phyloP scores from a whole-genome alignment of 352 stramenopile genomes.

The Ophiocytium majus region DNA sequence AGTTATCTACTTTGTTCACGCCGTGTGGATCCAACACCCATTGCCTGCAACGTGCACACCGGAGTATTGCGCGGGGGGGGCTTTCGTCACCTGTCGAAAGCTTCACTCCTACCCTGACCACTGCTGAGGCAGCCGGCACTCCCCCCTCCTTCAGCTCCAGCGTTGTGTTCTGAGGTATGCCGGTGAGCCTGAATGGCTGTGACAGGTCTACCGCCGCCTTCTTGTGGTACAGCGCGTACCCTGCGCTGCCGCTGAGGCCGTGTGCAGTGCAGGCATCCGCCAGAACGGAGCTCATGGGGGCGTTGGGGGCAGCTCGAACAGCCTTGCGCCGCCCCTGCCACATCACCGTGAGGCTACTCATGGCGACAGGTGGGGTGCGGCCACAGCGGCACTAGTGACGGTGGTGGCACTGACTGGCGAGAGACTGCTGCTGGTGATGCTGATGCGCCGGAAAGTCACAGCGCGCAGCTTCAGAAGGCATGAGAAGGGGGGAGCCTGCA shows the following conservation, averaged over 20 bases:
- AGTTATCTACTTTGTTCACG: too few species aligned
- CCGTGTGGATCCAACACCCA: too few species aligned
- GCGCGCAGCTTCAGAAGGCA: too few species aligned
- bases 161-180: conserved; percentile 52
- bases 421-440: too few species aligned
- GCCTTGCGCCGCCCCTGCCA: background rate
- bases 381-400: too few species aligned
- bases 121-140: background rate
- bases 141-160: conserved; percentile 34
- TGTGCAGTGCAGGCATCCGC: background rate
- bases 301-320: background rate
- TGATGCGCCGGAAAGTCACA: too few species aligned
- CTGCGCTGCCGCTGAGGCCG: background rate
- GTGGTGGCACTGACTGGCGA: too few species aligned
- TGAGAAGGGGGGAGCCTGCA: too few species aligned
- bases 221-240: conserved; percentile 39
- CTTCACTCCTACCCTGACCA: background rate
- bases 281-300: background rate
- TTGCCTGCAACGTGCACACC: too few species aligned
- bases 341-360: background rate
- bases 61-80: too few species aligned
- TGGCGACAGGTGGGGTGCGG: too few species aligned
- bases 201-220: conserved; percentile 37
- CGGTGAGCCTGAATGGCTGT: conserved; percentile 49
- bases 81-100: conserved; percentile 1